Percentiles rank a stretch among this genome's conserved stretches.
phyloP scores from a whole-genome alignment of 2,329 filamentous ascomycete genomes.

The Bipolaris cookei region DNA sequence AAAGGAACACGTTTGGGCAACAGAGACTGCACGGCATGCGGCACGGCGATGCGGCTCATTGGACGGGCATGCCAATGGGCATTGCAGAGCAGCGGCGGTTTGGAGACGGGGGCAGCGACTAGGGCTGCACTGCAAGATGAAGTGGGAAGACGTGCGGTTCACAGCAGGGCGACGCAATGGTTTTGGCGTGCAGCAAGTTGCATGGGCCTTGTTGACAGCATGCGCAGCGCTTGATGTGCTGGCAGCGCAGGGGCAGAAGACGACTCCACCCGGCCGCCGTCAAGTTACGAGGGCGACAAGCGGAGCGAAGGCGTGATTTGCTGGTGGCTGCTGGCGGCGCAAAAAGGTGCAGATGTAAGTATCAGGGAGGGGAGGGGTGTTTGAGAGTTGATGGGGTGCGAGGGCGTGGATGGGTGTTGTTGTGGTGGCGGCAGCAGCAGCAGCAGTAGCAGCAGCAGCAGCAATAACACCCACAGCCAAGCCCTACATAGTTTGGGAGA shows the following conservation, averaged over 20 bases:
- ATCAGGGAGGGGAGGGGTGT: constrained; percentile 11
- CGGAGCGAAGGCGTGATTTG: constrained; percentile 26
- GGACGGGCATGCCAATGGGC: constrained; percentile 16
- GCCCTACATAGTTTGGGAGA: too few relatives aligned
- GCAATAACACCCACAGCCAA: background rate
- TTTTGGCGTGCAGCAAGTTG: constrained; percentile 35
- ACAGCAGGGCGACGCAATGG: constrained; percentile 33
- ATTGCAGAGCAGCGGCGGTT: constrained; percentile 16
- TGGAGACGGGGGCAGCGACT: constrained; percentile 19
- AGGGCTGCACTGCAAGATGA: constrained; percentile 37
- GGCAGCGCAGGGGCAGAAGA: constrained; percentile 15
- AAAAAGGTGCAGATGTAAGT: background rate
- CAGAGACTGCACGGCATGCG: constrained; percentile 21
- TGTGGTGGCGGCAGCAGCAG: constrained; percentile 3
- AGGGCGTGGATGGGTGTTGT: constrained; percentile 4
- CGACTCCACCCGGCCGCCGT: constrained; percentile 28
- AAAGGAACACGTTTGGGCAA: constrained; percentile 19
- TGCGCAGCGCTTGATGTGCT: constrained; percentile 30
- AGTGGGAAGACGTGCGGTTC: constrained; percentile 38
- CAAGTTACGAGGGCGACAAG: constrained; percentile 30
- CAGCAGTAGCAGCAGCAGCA: background rate
- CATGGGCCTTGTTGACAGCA: constrained; percentile 35
- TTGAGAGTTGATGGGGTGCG: constrained; percentile 6
- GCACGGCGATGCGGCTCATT: constrained; percentile 29
- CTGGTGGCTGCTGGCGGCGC: constrained; percentile 14